Evolutionary conservation across 495 filamentous ascomycete genomes (phyloP).

Genomic region (Talaromyces liani): DNA sequence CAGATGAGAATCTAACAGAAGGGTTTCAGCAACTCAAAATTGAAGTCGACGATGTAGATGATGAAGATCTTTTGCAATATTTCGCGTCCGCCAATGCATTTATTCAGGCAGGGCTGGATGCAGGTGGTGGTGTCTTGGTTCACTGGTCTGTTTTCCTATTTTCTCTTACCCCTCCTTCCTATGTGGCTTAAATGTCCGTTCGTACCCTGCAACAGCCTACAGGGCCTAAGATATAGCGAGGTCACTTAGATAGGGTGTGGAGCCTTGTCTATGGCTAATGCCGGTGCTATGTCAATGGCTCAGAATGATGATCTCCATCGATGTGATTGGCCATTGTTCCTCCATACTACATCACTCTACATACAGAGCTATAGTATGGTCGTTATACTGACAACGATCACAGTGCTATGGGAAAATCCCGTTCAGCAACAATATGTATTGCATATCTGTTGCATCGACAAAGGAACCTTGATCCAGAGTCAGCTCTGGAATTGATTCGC

Average conservation of each 20-base stretch:
- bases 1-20: constrained; percentile 38
- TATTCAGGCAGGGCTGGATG: constrained; percentile 68
- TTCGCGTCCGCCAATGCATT: constrained; percentile 71
- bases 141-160: constrained; percentile 54
- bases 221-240: background rate
- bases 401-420: constrained; percentile 95
- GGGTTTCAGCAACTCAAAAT: constrained; percentile 64
- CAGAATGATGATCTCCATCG: background rate
- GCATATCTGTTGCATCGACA: constrained; percentile 74
- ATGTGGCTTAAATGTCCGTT: constrained; percentile 6
- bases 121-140: constrained; percentile 59
- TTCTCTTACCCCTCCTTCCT: constrained; percentile 3
- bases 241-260: background rate
- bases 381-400: constrained; percentile 20
- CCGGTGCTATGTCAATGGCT: background rate
- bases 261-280: background rate
- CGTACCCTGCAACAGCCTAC: constrained; percentile 5
- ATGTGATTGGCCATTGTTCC: constrained; percentile 3
- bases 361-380: background rate
- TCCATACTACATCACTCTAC: constrained; percentile 8
- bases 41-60: constrained; percentile 79
- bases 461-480: constrained; percentile 43
- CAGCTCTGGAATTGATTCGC: constrained; percentile 56
- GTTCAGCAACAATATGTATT: constrained; percentile 75
- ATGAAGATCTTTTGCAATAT: constrained; percentile 77